These are phyloP conservation scores for Hebeloma cylindrosporum DNA, from an alignment of 768 basidiomycete species.

Conservation along the genomic window DNA sequence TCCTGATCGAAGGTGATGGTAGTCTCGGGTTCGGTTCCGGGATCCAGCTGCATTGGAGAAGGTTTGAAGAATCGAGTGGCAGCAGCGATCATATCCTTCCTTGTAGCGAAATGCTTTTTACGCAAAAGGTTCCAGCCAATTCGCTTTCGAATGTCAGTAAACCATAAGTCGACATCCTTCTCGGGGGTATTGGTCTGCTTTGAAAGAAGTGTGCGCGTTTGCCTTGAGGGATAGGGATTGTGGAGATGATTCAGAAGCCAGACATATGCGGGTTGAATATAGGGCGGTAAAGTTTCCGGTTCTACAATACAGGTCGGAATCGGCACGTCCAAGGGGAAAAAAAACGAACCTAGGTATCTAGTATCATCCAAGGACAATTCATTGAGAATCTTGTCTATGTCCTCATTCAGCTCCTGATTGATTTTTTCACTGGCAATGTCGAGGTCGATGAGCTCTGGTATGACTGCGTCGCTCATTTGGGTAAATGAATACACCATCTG, in stretches of 20 bases:
- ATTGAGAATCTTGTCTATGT: background rate
- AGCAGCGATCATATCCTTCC: constrained; percentile 37
- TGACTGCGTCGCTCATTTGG: background rate
- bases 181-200: constrained; percentile 18
- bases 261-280: constrained; percentile 21
- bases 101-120: constrained; percentile 31
- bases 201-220: constrained; percentile 30
- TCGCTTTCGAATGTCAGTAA: constrained; percentile 44
- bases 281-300: constrained; percentile 3
- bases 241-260: constrained; percentile 50
- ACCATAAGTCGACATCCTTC: constrained; percentile 46
- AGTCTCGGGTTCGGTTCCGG: background rate
- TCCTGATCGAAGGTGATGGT: background rate
- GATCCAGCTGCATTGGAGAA: background rate
- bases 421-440: background rate
- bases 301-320: background rate
- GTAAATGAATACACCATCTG: background rate
- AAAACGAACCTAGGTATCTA: too few relatives aligned
- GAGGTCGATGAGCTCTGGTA: background rate
- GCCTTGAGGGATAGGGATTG: constrained; percentile 50
- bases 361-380: constrained; percentile 1
- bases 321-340: background rate
- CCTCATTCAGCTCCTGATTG: background rate
- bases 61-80: constrained; percentile 34
- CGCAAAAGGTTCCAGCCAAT: constrained; percentile 54